These are phyloP conservation scores for Botrytis paeoniae DNA, from an alignment of 2,329 filamentous ascomycete species.

Conservation along the genomic window DNA sequence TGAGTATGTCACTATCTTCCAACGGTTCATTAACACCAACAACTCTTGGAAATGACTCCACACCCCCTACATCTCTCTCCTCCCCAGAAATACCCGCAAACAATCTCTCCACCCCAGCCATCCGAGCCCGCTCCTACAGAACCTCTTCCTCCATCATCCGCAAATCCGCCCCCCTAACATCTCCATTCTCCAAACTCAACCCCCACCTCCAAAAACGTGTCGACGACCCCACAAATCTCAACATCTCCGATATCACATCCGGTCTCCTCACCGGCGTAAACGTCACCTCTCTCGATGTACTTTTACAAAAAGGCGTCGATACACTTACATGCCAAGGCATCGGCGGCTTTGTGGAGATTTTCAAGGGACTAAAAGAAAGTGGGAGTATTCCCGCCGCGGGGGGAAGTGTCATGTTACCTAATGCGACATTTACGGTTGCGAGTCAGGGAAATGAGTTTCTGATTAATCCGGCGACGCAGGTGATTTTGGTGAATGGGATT, in stretches of 20 bases:
- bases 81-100: neutral
- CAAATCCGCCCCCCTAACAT: neutral
- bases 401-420: neutral
- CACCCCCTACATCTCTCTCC: neutral
- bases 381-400: neutral
- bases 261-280: constrained; percentile 3
- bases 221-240: neutral
- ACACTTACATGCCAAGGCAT: constrained; percentile 2
- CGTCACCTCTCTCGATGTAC: neutral
- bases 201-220: neutral
- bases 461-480: neutral
- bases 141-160: neutral
- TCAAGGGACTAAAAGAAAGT: neutral
- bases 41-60: neutral
- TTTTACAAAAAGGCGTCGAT: constrained; percentile 6
- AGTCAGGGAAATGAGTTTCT: constrained; percentile 2
- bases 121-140: neutral
- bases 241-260: neutral
- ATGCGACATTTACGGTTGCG: neutral
- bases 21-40: neutral
- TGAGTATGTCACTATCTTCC: neutral
- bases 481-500: neutral
- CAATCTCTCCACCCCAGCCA: neutral
- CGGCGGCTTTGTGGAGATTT: neutral
- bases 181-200: neutral